Evolutionary conservation across 768 basidiomycete genomes (phyloP).

Genomic region (Cyclocybe aegerita): DNA sequence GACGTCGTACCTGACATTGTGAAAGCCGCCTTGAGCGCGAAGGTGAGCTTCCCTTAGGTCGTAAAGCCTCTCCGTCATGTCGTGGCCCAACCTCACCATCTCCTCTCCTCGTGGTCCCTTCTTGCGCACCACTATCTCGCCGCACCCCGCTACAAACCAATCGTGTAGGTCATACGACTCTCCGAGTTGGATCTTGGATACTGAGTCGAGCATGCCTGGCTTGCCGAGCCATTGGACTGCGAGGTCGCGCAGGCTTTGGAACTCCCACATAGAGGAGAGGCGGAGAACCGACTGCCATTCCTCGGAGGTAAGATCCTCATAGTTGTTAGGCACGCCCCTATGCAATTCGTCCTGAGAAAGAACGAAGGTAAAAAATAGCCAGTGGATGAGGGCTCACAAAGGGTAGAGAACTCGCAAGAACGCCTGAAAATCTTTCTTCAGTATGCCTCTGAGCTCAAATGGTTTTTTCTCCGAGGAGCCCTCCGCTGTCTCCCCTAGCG

Average conservation of each 20-base stretch:
- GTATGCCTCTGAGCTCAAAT: constrained; percentile 12
- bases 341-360: neutral
- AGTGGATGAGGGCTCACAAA: constrained; percentile 3
- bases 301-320: neutral
- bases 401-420: constrained; percentile 17
- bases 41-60: constrained; percentile 1
- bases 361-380: neutral
- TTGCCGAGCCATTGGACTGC: constrained; percentile 22
- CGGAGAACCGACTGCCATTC: constrained; percentile 13
- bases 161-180: constrained; percentile 25
- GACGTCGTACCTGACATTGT: neutral
- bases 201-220: constrained; percentile 10
- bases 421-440: constrained; percentile 11
- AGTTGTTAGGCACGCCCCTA: neutral
- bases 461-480: constrained; percentile 15
- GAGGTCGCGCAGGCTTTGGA: constrained; percentile 8
- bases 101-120: constrained; percentile 25
- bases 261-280: constrained; percentile 14
- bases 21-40: neutral
- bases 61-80: constrained; percentile 21
- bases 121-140: constrained; percentile 20
- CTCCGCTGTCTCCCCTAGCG: neutral
- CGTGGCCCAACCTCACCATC: constrained; percentile 24
- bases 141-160: constrained; percentile 33
- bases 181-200: constrained; percentile 29